These are phyloP conservation scores for Curvularia sp. DNA, from an alignment of 2,329 filamentous ascomycete species.

Conservation along the genomic window DNA sequence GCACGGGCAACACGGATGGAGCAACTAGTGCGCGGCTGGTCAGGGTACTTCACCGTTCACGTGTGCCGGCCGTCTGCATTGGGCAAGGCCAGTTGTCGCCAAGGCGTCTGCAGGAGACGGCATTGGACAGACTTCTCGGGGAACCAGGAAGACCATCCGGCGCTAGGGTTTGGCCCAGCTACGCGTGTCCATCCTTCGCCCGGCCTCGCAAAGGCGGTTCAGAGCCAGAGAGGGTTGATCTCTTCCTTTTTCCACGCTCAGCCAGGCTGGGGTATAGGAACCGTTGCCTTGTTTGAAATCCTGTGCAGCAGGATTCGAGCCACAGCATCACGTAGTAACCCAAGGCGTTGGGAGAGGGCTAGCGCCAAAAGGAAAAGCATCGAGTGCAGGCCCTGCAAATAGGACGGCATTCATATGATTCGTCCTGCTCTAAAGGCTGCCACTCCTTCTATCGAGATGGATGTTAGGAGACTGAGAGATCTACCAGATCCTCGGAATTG, in stretches of 20 bases:
- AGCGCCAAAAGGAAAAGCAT: constrained; percentile 12
- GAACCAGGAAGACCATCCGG: not conserved
- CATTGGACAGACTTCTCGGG: not conserved
- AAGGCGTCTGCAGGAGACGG: not conserved
- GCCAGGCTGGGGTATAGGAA: not conserved
- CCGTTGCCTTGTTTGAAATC: not conserved
- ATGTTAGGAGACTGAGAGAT: constrained; percentile 1
- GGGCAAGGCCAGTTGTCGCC: not conserved
- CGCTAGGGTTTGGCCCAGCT: not conserved
- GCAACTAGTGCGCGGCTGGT: not conserved
- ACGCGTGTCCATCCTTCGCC: not conserved
- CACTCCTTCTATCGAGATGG: not conserved
- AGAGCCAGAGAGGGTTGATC: not conserved
- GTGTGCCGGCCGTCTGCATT: not conserved
- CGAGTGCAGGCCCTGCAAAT: not conserved
- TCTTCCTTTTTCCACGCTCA: constrained; percentile 1
- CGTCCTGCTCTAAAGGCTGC: not conserved
- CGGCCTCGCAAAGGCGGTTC: not conserved
- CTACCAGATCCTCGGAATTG: not conserved
- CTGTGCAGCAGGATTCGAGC: constrained; percentile 3
- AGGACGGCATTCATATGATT: not conserved
- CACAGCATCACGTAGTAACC: constrained; percentile 1
- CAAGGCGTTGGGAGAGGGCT: not conserved
- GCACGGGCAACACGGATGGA: not conserved
- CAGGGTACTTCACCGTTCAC: constrained; percentile 2